Conservation (phyloP, 225 moss, liverwort and hornwort species). For the Neckera pumila region DNA sequence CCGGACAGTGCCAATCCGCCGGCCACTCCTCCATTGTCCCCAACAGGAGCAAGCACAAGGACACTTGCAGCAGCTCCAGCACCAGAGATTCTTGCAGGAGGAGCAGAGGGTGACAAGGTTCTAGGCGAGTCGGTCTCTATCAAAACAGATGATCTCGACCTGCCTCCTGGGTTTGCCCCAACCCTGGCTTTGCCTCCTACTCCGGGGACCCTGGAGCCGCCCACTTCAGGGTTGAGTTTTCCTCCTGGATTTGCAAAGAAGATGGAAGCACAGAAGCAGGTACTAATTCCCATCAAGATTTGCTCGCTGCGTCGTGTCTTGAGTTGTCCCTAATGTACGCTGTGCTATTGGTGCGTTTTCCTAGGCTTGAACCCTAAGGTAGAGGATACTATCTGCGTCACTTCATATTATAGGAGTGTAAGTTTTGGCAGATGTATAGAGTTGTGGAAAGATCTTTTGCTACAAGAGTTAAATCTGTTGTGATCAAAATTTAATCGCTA, state of each 20-base stretch:
- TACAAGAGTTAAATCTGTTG: too few species aligned
- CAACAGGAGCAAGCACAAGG: conserved; percentile 37
- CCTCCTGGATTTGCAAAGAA: conserved; percentile 43
- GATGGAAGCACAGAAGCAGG: conserved; percentile 21
- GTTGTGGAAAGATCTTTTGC: not conserved
- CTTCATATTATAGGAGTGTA: not conserved
- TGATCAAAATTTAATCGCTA: not conserved
- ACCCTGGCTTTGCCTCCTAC: conserved; percentile 8
- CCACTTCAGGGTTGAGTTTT: conserved; percentile 13
- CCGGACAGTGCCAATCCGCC: conserved; percentile 22
- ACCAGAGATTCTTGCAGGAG: not conserved
- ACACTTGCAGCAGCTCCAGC: conserved; percentile 39
- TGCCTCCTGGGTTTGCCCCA: conserved; percentile 87
- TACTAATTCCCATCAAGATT: not conserved
- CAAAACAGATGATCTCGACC: conserved; percentile 34
- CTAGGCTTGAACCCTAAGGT: not conserved
- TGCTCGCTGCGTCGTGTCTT: not conserved
- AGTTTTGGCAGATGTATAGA: not conserved
- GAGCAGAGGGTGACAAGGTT: conserved; percentile 5
- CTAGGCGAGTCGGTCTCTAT: conserved; percentile 7
- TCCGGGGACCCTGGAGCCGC: conserved; percentile 2
- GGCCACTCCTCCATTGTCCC: conserved; percentile 28
- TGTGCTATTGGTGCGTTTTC: not conserved
- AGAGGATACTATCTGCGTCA: not conserved
- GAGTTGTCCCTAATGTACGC: not conserved